Base-by-base conservation (phyloP, 306 rosid species). In the Oxytropis ochrocephala region DNA sequence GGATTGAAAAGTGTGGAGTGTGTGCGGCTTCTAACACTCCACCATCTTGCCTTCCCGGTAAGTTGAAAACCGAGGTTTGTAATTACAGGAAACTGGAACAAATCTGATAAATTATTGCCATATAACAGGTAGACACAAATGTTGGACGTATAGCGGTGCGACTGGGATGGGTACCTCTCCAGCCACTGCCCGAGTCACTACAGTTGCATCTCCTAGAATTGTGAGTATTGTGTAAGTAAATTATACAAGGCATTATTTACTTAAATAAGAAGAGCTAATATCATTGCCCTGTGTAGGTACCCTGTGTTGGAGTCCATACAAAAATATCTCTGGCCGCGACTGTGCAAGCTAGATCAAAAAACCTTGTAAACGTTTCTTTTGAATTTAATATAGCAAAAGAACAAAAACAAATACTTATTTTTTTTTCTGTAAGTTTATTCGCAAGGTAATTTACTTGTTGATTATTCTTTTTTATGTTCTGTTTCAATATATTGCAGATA, bases 151-250 rank as follows among this genome's bases (percentile, higher is more conserved):
- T 95, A 75, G 99, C 97, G 21, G 99, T 95, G 72, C 82, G 99
- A 75, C 77, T 95, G 67, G 99, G 99, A 83, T 95, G 99, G 99
- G 99, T 95, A 43, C 99, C 99, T 63, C 97, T 95, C 67, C 99
- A 89, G 75, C 99, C 99, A 44, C 83, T 95, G 63, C 99, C 99
- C n/a, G 99, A 95, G 80, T 89, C 99, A 77, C 82, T 95, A 39
- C 99, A 95, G 84, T 83, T 95, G 87, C 99, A 95, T 82, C 99
- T 95, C 74, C 90, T 95, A 38, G 99, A 95, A 82, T 43, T 95
- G 99, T 95, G 70, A 87, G 99, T 79, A 70, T 64, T 70, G 7
- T 68, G 43, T 53, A 76, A 64, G 68, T 47, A 65, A 58, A 44
- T 64, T 24, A 47, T 64, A 56, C 2, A 44, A 81, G 13, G 21